A percentile compares a stretch with the other conserved stretches of the same genome.
Evolutionary conservation across 148 eudicot genomes (phyloP).

Genomic region (Chenopodium formosanum): DNA sequence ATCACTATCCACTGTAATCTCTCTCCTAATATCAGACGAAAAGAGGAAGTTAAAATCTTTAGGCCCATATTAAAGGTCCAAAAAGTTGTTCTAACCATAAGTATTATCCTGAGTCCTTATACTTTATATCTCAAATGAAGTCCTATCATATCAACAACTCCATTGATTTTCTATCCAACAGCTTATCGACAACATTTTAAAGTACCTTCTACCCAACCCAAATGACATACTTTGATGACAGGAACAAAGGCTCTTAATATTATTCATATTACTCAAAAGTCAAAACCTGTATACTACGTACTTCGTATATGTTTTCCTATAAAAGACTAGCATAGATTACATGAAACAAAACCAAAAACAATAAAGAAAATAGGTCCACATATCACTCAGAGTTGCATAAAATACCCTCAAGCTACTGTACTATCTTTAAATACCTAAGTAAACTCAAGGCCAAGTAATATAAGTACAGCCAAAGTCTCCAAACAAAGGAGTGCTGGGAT

Average conservation of each 20-base stretch:
- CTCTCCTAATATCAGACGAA: too few species aligned
- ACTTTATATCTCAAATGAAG: too few species aligned
- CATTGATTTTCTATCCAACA: neutral
- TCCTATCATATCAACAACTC: neutral
- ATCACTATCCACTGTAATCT: too few species aligned
- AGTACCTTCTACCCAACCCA: neutral
- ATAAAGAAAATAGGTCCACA: neutral
- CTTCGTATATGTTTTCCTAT: too few species aligned
- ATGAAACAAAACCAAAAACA: neutral
- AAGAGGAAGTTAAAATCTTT: too few species aligned
- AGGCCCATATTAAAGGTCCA: too few species aligned
- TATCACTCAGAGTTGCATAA: neutral
- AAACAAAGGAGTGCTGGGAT: neutral
- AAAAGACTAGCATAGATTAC: too few species aligned
- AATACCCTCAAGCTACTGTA: neutral
- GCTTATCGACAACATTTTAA: neutral
- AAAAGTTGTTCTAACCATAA: too few species aligned
- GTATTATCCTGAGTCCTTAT: too few species aligned
- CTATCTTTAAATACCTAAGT: neutral
- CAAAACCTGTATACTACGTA: too few species aligned
- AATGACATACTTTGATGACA: neutral
- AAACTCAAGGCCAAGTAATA: too few species aligned
- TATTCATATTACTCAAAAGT: neutral
- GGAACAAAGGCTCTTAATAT: neutral
- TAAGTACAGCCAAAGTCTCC: neutral